These are phyloP conservation scores for Marvania coccoides DNA, from an alignment of 139 green algal genomes.

Conservation along the genomic window DNA sequence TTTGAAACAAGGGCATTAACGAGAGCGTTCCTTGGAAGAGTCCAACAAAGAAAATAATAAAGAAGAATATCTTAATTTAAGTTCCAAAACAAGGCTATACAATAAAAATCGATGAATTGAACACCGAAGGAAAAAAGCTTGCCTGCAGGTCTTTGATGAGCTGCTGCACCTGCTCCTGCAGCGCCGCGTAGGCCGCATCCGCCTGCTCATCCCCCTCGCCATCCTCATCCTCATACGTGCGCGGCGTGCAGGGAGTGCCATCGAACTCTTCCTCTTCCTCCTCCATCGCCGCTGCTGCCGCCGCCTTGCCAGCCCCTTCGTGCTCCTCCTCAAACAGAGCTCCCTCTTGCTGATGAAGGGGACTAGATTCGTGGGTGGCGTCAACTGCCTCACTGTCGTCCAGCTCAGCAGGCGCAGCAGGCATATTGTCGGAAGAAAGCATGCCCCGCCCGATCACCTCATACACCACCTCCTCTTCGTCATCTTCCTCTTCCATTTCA, in stretches of 20 bases:
- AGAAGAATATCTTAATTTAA: background rate
- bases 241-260: slow-evolving; percentile 5
- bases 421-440: background rate
- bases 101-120: too few species aligned
- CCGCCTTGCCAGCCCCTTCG: background rate
- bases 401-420: background rate
- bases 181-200: slow-evolving; percentile 8
- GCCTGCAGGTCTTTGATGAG: slow-evolving; percentile 33
- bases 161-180: slow-evolving; percentile 32
- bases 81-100: too few species aligned
- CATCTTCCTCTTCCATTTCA: background rate
- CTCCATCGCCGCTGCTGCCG: background rate
- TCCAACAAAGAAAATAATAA: background rate
- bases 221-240: slow-evolving; percentile 13
- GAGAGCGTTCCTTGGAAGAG: too few species aligned
- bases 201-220: slow-evolving; percentile 19
- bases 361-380: background rate
- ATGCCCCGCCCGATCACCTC: background rate
- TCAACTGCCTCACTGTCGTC: background rate
- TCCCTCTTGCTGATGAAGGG: background rate
- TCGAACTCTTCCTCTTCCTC: background rate
- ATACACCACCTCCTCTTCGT: background rate
- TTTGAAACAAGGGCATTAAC: too few species aligned
- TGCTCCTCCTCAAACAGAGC: background rate
- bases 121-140: too few species aligned